Evolutionary conservation across 805 yeast species (phyloP).

Genomic region (Kuraishia borneana): DNA sequence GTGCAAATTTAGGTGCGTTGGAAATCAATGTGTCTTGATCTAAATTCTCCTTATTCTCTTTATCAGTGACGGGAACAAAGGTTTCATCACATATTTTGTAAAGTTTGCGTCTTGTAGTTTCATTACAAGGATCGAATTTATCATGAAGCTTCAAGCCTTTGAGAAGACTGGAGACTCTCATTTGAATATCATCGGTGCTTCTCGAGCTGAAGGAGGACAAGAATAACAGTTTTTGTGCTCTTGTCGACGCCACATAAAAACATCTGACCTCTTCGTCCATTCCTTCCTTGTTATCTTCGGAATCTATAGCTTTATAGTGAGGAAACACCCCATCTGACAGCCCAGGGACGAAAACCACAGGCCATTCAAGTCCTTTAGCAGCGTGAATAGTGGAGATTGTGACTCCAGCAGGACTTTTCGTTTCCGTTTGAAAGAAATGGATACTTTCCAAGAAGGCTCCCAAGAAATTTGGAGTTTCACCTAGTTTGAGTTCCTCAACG

Average conservation of each 20-base stretch:
- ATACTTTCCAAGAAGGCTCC: conserved; percentile 20
- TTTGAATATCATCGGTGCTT: too few species aligned
- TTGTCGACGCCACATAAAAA: conserved; percentile 79
- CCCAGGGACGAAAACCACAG: conserved; percentile 76
- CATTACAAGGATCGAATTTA: too few species aligned
- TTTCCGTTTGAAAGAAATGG: conserved; percentile 12
- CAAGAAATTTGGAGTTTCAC: conserved; percentile 13
- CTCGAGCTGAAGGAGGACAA: conserved; percentile 4
- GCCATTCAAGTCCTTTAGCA: conserved; percentile 94
- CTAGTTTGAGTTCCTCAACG: conserved; percentile 8
- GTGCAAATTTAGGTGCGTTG: too few species aligned
- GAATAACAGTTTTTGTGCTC: conserved; percentile 41
- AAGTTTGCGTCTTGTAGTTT: too few species aligned
- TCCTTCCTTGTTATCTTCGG: conserved; percentile 9
- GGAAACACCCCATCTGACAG: conserved; percentile 60
- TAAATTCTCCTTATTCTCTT: too few species aligned
- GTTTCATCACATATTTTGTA: too few species aligned
- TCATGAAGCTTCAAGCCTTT: too few species aligned
- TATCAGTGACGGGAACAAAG: too few species aligned
- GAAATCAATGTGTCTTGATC: too few species aligned
- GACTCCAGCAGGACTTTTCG: conserved; percentile 11
- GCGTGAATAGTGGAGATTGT: conserved; percentile 78
- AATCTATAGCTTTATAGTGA: conserved; percentile 30
- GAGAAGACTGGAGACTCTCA: too few species aligned
- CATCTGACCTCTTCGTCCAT: conserved; percentile 74